Conservation (phyloP, 768 basidiomycete genomes). For the Termitomyces sp. region DNA sequence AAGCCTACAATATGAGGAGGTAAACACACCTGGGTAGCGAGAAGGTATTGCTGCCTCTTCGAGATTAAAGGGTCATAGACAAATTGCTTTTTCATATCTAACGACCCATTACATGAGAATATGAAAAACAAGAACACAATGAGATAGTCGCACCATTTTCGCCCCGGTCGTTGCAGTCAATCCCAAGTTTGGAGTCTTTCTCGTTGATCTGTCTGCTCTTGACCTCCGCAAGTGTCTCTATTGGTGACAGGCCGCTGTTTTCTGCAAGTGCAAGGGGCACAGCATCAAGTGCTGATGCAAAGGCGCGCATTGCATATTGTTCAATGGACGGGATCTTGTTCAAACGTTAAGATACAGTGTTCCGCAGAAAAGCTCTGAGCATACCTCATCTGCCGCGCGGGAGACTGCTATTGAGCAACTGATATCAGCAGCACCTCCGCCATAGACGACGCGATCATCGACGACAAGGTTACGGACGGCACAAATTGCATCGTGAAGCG, state of each 20-base stretch:
- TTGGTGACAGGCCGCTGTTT: constrained; percentile 95
- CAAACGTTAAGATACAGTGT: neutral
- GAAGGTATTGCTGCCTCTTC: constrained; percentile 93
- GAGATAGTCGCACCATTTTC: constrained; percentile 66
- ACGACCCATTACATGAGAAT: neutral
- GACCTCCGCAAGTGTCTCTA: constrained; percentile 94
- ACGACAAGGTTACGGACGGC: constrained; percentile 93
- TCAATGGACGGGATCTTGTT: constrained; percentile 90
- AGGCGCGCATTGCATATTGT: constrained; percentile 99
- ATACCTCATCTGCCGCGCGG: constrained; percentile 90
- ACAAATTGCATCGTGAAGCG: constrained; percentile 96
- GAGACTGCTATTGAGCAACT: constrained; percentile 90
- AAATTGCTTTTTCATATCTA: constrained; percentile 97
- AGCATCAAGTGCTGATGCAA: constrained; percentile 92
- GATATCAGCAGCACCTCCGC: constrained; percentile 97
- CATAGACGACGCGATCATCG: constrained; percentile 96
- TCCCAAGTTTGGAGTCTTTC: constrained; percentile 81
- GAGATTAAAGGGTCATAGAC: constrained; percentile 97
- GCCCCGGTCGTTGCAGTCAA: constrained; percentile 85
- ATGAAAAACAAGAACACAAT: neutral
- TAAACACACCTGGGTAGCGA: constrained; percentile 84
- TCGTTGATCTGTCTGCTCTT: constrained; percentile 91
- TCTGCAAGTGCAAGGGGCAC: constrained; percentile 95
- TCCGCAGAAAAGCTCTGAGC: constrained; percentile 13
- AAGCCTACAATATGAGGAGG: neutral